Percentiles rank a stretch among this genome's conserved stretches.
Evolutionary conservation across 176 grass and related monocot species (phyloP).

Genomic region (Aegilops longissima): DNA sequence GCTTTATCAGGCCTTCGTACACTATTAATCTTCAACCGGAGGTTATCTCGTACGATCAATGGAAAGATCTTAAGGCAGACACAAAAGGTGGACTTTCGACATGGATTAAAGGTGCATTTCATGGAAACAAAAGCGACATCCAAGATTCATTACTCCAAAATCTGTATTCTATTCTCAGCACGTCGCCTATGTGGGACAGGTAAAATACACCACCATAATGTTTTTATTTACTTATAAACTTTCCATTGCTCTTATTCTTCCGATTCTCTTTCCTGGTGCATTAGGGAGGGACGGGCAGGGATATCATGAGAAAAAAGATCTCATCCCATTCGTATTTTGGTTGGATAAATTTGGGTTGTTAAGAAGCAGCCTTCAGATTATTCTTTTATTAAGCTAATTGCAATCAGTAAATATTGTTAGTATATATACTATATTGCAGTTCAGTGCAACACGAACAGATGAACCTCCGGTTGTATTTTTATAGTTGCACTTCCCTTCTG

Average conservation of each 20-base stretch:
- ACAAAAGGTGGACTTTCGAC: conserved; percentile 61
- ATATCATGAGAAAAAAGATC: background rate
- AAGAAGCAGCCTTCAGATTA: background rate
- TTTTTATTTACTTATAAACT: background rate
- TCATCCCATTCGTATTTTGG: background rate
- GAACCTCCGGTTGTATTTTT: background rate
- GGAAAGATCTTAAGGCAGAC: conserved; percentile 75
- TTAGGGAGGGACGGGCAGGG: background rate
- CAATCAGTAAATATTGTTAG: conserved; percentile 2
- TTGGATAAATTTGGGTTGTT: background rate
- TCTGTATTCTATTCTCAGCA: conserved; percentile 70
- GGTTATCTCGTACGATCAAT: conserved; percentile 63
- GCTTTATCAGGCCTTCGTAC: conserved; percentile 52
- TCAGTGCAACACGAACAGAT: background rate
- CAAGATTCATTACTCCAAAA: conserved; percentile 67
- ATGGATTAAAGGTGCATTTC: conserved; percentile 91
- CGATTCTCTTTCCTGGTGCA: background rate
- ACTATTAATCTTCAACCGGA: conserved; percentile 68
- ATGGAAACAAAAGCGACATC: conserved; percentile 60
- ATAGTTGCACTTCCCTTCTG: conserved; percentile 27
- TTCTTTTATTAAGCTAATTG: background rate
- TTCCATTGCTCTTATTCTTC: background rate
- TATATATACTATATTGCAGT: conserved; percentile 1
- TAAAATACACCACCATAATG: conserved; percentile 7
- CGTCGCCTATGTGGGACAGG: conserved; percentile 98